These are phyloP conservation scores for Nakataea oryzae DNA, from an alignment of 2,329 filamentous ascomycete species.

Conservation along the genomic window DNA sequence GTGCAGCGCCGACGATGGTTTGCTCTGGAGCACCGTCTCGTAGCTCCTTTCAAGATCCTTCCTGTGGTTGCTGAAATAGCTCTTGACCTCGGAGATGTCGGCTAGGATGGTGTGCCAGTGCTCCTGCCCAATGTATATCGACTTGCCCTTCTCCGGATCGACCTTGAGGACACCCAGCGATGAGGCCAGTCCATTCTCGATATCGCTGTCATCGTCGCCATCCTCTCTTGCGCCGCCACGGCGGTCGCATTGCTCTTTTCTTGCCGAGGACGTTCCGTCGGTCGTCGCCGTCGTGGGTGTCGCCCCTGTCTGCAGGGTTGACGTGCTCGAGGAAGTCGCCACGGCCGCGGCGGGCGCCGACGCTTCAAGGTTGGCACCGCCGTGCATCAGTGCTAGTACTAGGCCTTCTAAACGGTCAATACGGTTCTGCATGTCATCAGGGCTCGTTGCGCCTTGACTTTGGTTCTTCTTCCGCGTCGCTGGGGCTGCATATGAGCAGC, in stretches of 20 bases:
- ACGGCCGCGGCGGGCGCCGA: conserved; percentile 21
- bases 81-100: conserved; percentile 87
- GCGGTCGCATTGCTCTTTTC: conserved; percentile 41
- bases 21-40: conserved; percentile 62
- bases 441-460: conserved; percentile 47
- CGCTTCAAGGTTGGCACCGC: conserved; percentile 48
- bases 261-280: conserved; percentile 33
- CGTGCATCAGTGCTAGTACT: conserved; percentile 90
- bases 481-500: conserved; percentile 76
- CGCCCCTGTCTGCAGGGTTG: not conserved
- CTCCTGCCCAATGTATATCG: conserved; percentile 71
- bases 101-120: conserved; percentile 74
- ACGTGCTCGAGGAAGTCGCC: conserved; percentile 15
- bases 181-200: conserved; percentile 57
- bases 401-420: conserved; percentile 91
- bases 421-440: conserved; percentile 97
- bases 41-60: conserved; percentile 80
- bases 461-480: conserved; percentile 63
- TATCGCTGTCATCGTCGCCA: conserved; percentile 55
- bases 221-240: conserved; percentile 30
- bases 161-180: conserved; percentile 78
- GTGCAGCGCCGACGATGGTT: conserved; percentile 45
- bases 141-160: conserved; percentile 65
- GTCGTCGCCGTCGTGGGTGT: conserved; percentile 21
- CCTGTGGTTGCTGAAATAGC: conserved; percentile 77